These are phyloP conservation scores for Boletus sensibilis DNA, from an alignment of 768 basidiomycete species.

Conservation along the genomic window DNA sequence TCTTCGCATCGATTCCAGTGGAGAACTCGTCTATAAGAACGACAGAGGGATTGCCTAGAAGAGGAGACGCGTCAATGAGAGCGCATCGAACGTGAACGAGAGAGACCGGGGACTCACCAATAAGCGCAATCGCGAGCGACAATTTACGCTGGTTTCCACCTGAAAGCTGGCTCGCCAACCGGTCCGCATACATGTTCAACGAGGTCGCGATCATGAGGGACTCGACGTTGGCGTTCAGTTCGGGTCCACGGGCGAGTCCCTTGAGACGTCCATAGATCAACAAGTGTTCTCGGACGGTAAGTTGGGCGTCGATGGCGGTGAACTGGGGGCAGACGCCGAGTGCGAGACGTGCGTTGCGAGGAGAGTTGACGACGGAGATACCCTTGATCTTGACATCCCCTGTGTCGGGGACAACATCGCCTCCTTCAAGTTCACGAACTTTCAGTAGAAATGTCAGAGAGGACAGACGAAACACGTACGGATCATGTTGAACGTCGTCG, in stretches of 20 bases:
- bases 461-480: conserved; percentile 42
- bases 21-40: conserved; percentile 83
- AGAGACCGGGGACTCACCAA: conserved; percentile 39
- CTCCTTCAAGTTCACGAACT: conserved; percentile 42
- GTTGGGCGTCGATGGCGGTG: conserved; percentile 75
- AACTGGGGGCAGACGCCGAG: conserved; percentile 85
- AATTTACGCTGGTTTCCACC: conserved; percentile 81
- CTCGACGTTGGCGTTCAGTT: conserved; percentile 54
- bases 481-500: conserved; percentile 79
- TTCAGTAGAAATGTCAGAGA: not conserved
- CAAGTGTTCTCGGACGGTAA: conserved; percentile 78
- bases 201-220: conserved; percentile 58
- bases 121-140: conserved; percentile 72
- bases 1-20: conserved; percentile 79
- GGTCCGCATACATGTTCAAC: conserved; percentile 59
- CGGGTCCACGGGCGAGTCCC: conserved; percentile 52
- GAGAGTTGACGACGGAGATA: conserved; percentile 61
- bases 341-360: conserved; percentile 60
- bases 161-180: conserved; percentile 70
- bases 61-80: not conserved
- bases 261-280: conserved; percentile 71
- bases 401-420: conserved; percentile 61
- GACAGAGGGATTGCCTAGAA: conserved; percentile 70
- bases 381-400: conserved; percentile 72
- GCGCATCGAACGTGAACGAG: not conserved